Conservation (phyloP, 495 filamentous ascomycete genomes). For the Daldinia vernicosa region DNA sequence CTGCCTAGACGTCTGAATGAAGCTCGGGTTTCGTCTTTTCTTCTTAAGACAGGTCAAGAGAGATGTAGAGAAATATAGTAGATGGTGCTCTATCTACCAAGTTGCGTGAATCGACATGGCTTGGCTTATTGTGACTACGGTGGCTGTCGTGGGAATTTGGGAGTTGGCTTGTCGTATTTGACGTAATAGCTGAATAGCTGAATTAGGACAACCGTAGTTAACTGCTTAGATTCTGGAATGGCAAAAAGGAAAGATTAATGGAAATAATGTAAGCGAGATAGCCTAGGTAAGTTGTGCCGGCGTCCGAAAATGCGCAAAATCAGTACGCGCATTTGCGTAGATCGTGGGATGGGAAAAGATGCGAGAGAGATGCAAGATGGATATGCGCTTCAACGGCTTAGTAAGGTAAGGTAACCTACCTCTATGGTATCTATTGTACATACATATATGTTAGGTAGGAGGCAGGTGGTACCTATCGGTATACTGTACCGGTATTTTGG, state of each 20-base stretch:
- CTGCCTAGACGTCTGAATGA: background rate
- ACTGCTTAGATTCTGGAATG: background rate
- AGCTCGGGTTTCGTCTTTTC: background rate
- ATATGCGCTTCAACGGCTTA: background rate
- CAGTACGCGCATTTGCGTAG: slow-evolving; percentile 38
- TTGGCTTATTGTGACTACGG: slow-evolving; percentile 1
- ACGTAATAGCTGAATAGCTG: slow-evolving; percentile 8
- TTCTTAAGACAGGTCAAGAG: background rate
- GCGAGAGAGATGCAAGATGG: slow-evolving; percentile 1
- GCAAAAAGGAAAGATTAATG: background rate
- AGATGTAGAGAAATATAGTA: background rate
- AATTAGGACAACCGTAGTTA: background rate
- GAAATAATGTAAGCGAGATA: slow-evolving; percentile 1
- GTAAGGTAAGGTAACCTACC: background rate
- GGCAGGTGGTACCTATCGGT: background rate
- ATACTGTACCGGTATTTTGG: background rate
- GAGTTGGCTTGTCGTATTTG: slow-evolving; percentile 2
- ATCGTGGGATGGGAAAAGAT: slow-evolving; percentile 10
- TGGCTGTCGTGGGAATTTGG: background rate
- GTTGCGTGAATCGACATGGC: slow-evolving; percentile 23
- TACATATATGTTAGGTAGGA: no score
- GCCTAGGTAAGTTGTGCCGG: background rate
- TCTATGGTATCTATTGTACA: no score
- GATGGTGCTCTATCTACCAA: slow-evolving; percentile 13
- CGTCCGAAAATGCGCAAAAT: slow-evolving; percentile 28